Base-by-base conservation (phyloP, 805 yeast genomes). In the Candida xiaguanensis region DNA sequence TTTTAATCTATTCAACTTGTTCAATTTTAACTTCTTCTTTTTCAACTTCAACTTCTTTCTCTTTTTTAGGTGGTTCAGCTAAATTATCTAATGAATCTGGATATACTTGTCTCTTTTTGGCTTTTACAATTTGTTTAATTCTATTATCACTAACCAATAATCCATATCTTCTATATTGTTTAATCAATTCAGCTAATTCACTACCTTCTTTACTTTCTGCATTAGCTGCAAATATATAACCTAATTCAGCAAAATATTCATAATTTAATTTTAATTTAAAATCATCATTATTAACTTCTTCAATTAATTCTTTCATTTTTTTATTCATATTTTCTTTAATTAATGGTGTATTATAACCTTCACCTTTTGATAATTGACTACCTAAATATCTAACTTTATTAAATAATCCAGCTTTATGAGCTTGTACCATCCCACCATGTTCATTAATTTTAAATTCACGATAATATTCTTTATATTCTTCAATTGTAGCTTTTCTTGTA, bases 381-480 rank as follows among this genome's bases (percentile, higher is more conserved):
- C 93, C 93, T 43, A 82, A 75, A 46, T 70, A 70, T 45, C 59
- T 64, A 48, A 88, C 70, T 34, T 59, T 66, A 23, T 72, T 75
- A 49, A 90, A 78, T 36, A 80, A 56, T 15, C 96, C 96, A 19
- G 75, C 67, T 55, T 77, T 78, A 58, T 78, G 83, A 8, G 96
- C 95, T 52, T 77, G 74, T 37, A 88, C 75, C 51, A 86, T 69
- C 17, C 88, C 86, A 42, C 95, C 96, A 49, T 70, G 76, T 51
- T 76, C 70, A 48, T 79, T 74, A 56, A 85, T 77, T 52, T 74
- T 73, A 50, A 63, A 65, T 36, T 80, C 78, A 52, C 91, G 78
- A 70, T 78, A 83, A 52, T 65, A 71, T 45, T 80, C 83, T 52
- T 76, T 77, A 72, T 82, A 91, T 46, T 79, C 88, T 28, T 78